Evolutionary conservation across 805 yeast species (phyloP), one percentile per base, ranked within the genome.

Genomic region (Lachancea waltii): DNA sequence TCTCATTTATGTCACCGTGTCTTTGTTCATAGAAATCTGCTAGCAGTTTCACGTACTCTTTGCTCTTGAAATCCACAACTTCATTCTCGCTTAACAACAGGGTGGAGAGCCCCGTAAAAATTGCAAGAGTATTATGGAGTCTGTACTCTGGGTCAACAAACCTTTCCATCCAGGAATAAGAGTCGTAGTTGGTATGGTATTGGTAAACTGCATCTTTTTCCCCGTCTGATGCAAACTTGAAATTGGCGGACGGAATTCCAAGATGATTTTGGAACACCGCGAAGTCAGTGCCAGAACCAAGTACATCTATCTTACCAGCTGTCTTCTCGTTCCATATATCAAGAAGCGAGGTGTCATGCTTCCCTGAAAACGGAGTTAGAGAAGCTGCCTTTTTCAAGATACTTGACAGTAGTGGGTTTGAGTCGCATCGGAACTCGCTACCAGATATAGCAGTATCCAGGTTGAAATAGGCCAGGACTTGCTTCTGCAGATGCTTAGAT

Each of bases 211-310:
- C 70, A 53, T 76, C 80, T 3, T 49, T 47, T 8, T 44, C 38
- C 2, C 58, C 60, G 34, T 63, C 54, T 29, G 53, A 54, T 3
- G 35, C 36, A 48, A 70, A 73, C 7, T 75, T 72, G 37, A 77
- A 54, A 36, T 69, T 69, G 8, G 76, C 67, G 0, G 82, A 69
- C 2, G 89, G 84, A 27, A 81, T 72, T 5, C 86, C 89, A 46
- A 80, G 54, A 51, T 75, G 78, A 49, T 73, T 73, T 55, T 80
- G 84, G 47, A 79, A 79, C 7, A 75, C 76, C 2, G 75, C 67
- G 49, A 66, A 72, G 50, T 76, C 81, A 1, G 79, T 66, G 5
- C 74, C 72, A 7, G 75, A 68, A 2, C 76, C 74, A 10, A 76
- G 62, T 15, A 63, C 51, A 3, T 50, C 55, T 33, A 77, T 63